Evolutionary conservation across 1,284 basidiomycete genomes (phyloP), one percentile per base, ranked within the genome.

Genomic region (Ceraceosorus guamensis): DNA sequence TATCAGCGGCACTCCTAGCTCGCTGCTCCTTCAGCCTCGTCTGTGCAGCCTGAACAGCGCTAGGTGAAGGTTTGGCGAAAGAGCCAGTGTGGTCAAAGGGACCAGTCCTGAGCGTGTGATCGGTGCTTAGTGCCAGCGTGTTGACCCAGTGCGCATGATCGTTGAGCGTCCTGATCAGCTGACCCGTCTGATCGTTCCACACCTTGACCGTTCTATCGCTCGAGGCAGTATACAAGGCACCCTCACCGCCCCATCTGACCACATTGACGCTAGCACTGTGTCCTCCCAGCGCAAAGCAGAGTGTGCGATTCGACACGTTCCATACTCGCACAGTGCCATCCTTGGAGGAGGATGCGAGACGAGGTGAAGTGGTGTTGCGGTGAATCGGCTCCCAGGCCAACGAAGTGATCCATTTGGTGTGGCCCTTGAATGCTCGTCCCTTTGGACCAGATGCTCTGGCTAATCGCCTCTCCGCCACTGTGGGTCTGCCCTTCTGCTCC

Each of bases 141-240:
- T 92, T 98, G 18, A 98, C 93, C 93, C 92, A 97, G 74, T 98
- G 95, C 0, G 92, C 92, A 70, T 98, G 95, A 63, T 96, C 91
- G 76, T 87, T 90, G 32, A 98, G 80, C 0, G 85, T 86, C 39
- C 82, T 77, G 39, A 82, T 80, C 37, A 83, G 74, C 68, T 81
- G 82, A n/a, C 82, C 82, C 68, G 80, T 83, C 48, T 86, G 85
- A 31, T 86, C 87, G 75, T 90, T 88, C 93, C 93, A 98, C 47
- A 97, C 84, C 65, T 91, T 85, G 52, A 97, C 89, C 0, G 90
- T 95, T 11, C 91, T 80, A 79, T 98, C 93, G 59, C 88, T 91
- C 57, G 87, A 88, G 5, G 91, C 93, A 0, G 95, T 96, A 77
- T 96, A 98, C 34, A 75, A 61, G 35, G 66, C 62, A 13, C 73